Conservation (phyloP, 2,329 filamentous ascomycete genomes). For the Exophiala oligosperma region DNA sequence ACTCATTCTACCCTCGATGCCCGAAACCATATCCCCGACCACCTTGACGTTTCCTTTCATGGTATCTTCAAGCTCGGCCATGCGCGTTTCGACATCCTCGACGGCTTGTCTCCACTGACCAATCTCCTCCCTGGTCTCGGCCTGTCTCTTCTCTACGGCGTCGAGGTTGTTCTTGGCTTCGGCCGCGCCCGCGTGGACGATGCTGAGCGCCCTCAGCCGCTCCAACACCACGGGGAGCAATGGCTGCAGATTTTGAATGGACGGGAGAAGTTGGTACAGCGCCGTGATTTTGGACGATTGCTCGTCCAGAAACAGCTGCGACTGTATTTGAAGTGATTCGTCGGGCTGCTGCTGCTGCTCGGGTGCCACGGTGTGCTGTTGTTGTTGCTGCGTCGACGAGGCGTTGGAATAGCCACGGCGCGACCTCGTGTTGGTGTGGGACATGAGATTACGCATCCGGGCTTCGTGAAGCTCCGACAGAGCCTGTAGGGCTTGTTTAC, state of each 20-base stretch:
- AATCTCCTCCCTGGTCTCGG: conserved; percentile 79
- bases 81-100: conserved; percentile 72
- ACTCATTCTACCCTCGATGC: conserved; percentile 72
- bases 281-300: conserved; percentile 86
- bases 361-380: conserved; percentile 26
- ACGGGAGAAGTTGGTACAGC: conserved; percentile 82
- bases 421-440: conserved; percentile 16
- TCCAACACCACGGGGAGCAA: conserved; percentile 83
- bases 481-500: conserved; percentile 44
- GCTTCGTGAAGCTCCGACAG: conserved; percentile 43
- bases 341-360: conserved; percentile 46
- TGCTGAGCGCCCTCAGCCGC: conserved; percentile 76
- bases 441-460: conserved; percentile 37
- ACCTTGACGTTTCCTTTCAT: conserved; percentile 78
- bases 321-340: conserved; percentile 25
- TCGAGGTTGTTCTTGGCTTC: conserved; percentile 75
- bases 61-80: conserved; percentile 67
- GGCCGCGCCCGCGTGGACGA: conserved; percentile 84
- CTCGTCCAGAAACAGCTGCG: conserved; percentile 56
- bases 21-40: conserved; percentile 88
- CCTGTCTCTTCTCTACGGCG: conserved; percentile 74
- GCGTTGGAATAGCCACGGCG: conserved; percentile 42
- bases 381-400: conserved; percentile 13
- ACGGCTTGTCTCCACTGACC: conserved; percentile 82
- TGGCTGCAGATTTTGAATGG: conserved; percentile 82